Base-by-base conservation (phyloP, 441 rosid genomes). In the Brassica hybrid region DNA sequence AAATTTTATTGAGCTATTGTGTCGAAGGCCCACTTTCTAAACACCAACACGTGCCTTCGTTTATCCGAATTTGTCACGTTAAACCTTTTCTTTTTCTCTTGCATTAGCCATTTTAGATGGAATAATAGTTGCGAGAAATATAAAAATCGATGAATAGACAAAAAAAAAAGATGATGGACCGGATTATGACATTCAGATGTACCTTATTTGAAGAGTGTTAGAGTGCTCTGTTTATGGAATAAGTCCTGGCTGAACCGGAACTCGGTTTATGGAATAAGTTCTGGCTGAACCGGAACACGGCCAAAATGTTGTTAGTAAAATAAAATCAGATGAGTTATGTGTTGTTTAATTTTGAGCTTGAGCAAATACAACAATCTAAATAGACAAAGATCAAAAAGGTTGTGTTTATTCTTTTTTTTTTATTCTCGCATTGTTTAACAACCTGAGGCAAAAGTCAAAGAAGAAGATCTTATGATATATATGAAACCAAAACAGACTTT, bases 181-280 rank as follows among this genome's bases (percentile, higher is more conserved):
- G 61, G 78, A 71, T 23, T 30, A 75, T 16, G 25, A 56, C 63
- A 68, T 76, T 75, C 80, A 75, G 30, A 81, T 82, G 83, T 80
- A 85, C 34, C 66, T 87, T 67, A 75, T 82, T 45, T 82, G 52
- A 75, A 65, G 81, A 83, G 18, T 69, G 27, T 25, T 25, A 25
- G 27, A 25, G 19, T 70, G 23, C 65, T 79, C 59, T 63, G 72
- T 64, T 78, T 61, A n/a, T n/a, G n/a, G n/a, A n/a, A n/a, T n/a
- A n/a, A n/a, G n/a, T n/a, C n/a, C n/a, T n/a, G n/a, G n/a, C 19
- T 32, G 17, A 64, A 30, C 34, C 12, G 7, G 66, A 69, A 52
- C 30, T 48, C 25, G 10, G 74, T 50, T 74, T 11, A 30, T 69
- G 43, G n/a, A 56, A 57, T 74, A 43, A 56, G 13, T 68, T 67